Evolutionary conservation across 108 stramenopile species (phyloP), one percentile per base, ranked within the genome.

Genomic region (Conticribra guillardii): DNA sequence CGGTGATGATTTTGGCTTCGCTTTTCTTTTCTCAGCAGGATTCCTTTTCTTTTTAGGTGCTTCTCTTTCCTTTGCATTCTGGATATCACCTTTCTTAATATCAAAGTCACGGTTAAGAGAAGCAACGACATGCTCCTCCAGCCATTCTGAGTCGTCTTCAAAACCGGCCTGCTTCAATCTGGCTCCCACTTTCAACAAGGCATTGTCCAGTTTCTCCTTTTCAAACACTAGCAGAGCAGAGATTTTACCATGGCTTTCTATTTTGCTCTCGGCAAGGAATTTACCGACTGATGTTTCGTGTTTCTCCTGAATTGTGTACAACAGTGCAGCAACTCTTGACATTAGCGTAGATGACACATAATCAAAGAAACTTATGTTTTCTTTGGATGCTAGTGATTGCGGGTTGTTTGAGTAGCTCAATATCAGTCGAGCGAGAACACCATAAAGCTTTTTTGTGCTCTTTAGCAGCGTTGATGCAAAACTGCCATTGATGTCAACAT

Each of bases 181-280:
- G 21, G 69, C 31, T 7, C 60, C 60, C 21, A 76, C 32, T 52
- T 74, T 82, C 60, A 76, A 62, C 18, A 82, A 41, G 4, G 74
- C 68, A 47, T 76, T 82, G 48, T 82, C 81, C 48, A 72, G 46
- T 32, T 67, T 71, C 45, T 82, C 81, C 29, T 78, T 82, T 31
- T 82, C 74, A 54, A 78, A 82, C 26, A 82, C 81, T 23, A 82
- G 60, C 22, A 65, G 57, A 8, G 76, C 69, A 24, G 81, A 47
- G 17, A 55, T 60, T 41, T 65, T 73, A 17, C 81, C 81, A 44
- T 82, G 76, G 23, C 70, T 64, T 31, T 77, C 68, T 24, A 82
- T 75, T 60, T 82, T 75, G 37, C 69, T 74, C 33, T 82, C 81
- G 2, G 76, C 69, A 0, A 82, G 64, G 29, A 37, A 73, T 60